phyloP scores from a whole-genome alignment of 75 land plant species.

The Pinus taeda region DNA sequence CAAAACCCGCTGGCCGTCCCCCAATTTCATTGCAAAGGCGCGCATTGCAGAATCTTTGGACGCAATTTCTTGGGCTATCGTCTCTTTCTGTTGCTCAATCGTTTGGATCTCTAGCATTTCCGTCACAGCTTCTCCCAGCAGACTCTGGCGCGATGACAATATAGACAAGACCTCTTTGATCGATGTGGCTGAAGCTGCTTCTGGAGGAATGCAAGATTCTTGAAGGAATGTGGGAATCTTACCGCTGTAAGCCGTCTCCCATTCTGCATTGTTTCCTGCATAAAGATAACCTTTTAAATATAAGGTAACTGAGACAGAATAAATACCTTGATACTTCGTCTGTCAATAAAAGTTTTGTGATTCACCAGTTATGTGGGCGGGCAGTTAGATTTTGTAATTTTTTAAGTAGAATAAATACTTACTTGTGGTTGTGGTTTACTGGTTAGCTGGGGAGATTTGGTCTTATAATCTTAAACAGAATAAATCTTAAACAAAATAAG shows the following conservation, averaged over 20 bases:
- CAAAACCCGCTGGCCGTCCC: slow-evolving; percentile 65
- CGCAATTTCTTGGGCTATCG: slow-evolving; percentile 42
- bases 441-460: too few relatives aligned
- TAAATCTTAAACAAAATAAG: too few relatives aligned
- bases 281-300: background rate
- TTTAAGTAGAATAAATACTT: too few relatives aligned
- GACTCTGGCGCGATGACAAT: background rate
- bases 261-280: background rate
- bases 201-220: slow-evolving; percentile 46
- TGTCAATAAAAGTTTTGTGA: too few relatives aligned
- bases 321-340: too few relatives aligned
- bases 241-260: slow-evolving; percentile 48
- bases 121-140: slow-evolving; percentile 14
- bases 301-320: too few relatives aligned
- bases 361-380: too few relatives aligned
- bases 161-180: background rate
- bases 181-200: background rate
- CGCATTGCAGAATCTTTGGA: slow-evolving; percentile 38
- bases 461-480: too few relatives aligned
- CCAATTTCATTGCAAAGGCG: slow-evolving; percentile 67
- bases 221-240: slow-evolving; percentile 61
- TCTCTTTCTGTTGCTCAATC: background rate
- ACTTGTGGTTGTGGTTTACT: too few relatives aligned
- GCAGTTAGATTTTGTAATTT: too few relatives aligned
- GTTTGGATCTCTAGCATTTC: background rate